phyloP scores from a whole-genome alignment of 768 basidiomycete species.

The Mycena galopus region DNA sequence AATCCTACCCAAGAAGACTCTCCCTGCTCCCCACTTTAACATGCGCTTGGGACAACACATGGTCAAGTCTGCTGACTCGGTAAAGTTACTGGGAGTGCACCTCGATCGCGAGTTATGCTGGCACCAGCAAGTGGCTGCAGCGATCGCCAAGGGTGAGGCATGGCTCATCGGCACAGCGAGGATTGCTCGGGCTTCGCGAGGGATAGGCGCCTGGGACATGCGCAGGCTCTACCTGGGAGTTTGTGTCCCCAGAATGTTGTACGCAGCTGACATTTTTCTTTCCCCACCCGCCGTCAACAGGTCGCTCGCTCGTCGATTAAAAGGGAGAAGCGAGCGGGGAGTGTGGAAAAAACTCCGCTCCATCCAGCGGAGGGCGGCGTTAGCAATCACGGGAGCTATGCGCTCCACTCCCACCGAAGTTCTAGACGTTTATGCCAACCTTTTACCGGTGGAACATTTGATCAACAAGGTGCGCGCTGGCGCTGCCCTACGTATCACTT shows the following conservation, averaged over 20 bases:
- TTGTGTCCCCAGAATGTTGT: too few species aligned
- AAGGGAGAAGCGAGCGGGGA: not conserved
- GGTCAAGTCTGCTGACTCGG: not conserved
- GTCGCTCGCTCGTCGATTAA: too few species aligned
- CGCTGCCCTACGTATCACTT: not conserved
- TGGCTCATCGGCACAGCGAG: too few species aligned
- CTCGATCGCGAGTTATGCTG: too few species aligned
- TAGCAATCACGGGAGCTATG: constrained; percentile 34
- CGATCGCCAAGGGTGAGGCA: too few species aligned
- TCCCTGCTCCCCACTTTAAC: not conserved
- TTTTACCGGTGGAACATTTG: not conserved
- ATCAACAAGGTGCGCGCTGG: not conserved
- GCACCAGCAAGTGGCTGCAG: too few species aligned
- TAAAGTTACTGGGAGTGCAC: too few species aligned
- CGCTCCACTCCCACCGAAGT: constrained; percentile 29
- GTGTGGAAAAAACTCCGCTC: not conserved
- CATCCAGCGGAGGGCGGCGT: constrained; percentile 35
- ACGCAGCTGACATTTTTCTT: too few species aligned
- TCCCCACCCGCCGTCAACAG: too few species aligned
- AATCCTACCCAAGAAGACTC: not conserved
- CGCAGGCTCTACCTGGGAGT: too few species aligned
- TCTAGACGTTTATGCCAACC: not conserved
- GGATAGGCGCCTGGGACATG: too few species aligned
- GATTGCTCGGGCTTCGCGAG: too few species aligned
- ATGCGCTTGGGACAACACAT: not conserved